phyloP scores from a whole-genome alignment of 495 filamentous ascomycete genomes.

The Pseudomonodictys pantanalensis region DNA sequence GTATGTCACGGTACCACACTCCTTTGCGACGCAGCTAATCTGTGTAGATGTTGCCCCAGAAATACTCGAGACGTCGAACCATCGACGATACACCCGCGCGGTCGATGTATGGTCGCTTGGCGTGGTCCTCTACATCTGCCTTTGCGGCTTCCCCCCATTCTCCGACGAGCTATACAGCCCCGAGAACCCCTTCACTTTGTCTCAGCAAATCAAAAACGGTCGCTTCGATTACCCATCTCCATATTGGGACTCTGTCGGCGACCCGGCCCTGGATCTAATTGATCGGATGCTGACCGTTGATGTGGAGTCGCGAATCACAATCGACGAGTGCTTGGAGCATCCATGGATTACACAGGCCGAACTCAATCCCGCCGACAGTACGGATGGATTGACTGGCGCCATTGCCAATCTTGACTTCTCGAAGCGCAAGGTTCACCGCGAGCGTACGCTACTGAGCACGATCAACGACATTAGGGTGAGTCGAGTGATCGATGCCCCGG shows the following conservation, averaged over 20 bases:
- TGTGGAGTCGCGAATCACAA: conserved; percentile 74
- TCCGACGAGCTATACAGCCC: conserved; percentile 80
- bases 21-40: background rate
- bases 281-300: conserved; percentile 92
- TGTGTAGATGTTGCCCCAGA: conserved; percentile 80
- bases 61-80: conserved; percentile 73
- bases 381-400: conserved; percentile 84
- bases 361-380: conserved; percentile 68
- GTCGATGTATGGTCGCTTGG: conserved; percentile 98
- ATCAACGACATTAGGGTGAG: conserved; percentile 76
- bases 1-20: conserved; percentile 46
- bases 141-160: conserved; percentile 97
- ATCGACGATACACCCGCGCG: conserved; percentile 87
- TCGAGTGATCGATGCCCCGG: conserved; percentile 55
- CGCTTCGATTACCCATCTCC: conserved; percentile 93
- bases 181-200: conserved; percentile 79
- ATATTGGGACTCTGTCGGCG: conserved; percentile 93
- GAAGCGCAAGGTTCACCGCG: conserved; percentile 70
- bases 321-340: conserved; percentile 88
- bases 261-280: conserved; percentile 88
- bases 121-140: conserved; percentile 97
- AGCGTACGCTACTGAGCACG: conserved; percentile 79
- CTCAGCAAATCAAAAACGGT: conserved; percentile 85
- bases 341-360: conserved; percentile 69
- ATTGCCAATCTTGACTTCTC: conserved; percentile 79